Evolutionary conservation across 2,329 filamentous ascomycete species (phyloP), one percentile per base, ranked within the genome.

Genomic region (Teratosphaeria viscida): DNA sequence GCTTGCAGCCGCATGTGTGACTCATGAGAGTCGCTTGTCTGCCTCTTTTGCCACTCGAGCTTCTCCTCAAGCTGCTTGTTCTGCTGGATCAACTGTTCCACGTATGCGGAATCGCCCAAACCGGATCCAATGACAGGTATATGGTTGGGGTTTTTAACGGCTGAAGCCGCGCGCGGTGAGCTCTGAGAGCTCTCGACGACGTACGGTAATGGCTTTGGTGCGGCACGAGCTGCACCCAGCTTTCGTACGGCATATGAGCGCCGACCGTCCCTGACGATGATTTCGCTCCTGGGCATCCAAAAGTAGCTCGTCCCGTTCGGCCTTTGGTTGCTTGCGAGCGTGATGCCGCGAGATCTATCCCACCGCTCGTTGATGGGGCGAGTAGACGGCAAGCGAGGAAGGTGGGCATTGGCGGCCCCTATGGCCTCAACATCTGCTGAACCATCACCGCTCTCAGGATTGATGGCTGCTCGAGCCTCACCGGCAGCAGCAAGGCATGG

Each of bases 341-440:
- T 53, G 52, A 70, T 66, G 43, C 68, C 66, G 34, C 68, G 64
- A 26, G 68, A 70, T 59, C 60, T 57, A 60, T 69, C 67, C 67
- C 67, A 68, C 54, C 68, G 63, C 34, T 63, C 61, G 52, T 70
- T 65, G 37, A 70, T 59, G 14, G 67, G 65, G 10, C 67, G 67
- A 32, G 54, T 64, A 8, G 68, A 68, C 16, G 67, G 68, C 14
- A 64, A 58, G 37, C 67, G 64, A 54, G 54, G 57, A 29, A 34
- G 26, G 2, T 54, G 16, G 26, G 55, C 32, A 23, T 54, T 56
- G 19, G n/a, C 11, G 26, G 39, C 47, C 12, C 32, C 35, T 52
- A 23, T 23, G 19, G 5, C 14, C 39, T 14, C 27, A 11, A 16
- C 12, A 11, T 47, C 26, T 3, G 26, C 32, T 34, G 26, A 11